These are phyloP conservation scores for Cicer bijugum DNA, from an alignment of 306 rosid genomes.

Conservation along the genomic window DNA sequence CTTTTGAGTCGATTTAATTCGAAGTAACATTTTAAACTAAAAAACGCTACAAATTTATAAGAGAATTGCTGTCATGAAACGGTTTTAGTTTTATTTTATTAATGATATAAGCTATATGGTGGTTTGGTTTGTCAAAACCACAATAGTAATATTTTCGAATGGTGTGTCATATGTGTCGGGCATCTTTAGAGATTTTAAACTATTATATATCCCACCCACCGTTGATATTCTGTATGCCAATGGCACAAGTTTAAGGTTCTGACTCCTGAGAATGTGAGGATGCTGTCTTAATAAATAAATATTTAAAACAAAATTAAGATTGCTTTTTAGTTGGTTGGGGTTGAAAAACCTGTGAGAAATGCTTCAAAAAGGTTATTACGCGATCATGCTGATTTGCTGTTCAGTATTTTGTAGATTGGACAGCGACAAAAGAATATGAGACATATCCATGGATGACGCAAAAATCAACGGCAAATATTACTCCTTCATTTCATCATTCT, in stretches of 20 bases:
- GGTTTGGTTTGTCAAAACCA: too few species aligned
- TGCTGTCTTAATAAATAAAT: constrained; percentile 1
- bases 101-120: too few species aligned
- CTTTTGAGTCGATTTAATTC: too few species aligned
- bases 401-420: constrained; percentile 48
- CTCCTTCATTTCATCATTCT: background rate
- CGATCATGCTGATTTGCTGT: constrained; percentile 44
- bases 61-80: too few species aligned
- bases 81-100: too few species aligned
- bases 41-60: too few species aligned
- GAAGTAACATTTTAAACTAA: too few species aligned
- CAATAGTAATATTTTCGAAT: background rate
- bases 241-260: constrained; percentile 22
- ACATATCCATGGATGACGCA: too few species aligned
- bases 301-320: constrained; percentile 25
- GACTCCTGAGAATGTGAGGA: constrained; percentile 5
- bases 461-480: background rate
- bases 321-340: constrained; percentile 25
- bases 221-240: constrained; percentile 53
- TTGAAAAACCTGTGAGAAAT: constrained; percentile 36
- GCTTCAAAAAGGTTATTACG: constrained; percentile 37
- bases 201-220: constrained; percentile 6
- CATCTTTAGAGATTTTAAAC: constrained; percentile 44
- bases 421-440: background rate
- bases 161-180: constrained; percentile 43